A percentile compares a stretch with the other conserved stretches of the same genome.
phyloP scores from a whole-genome alignment of 2,329 filamentous ascomycete genomes.

The Ceratocystis huliohia region DNA sequence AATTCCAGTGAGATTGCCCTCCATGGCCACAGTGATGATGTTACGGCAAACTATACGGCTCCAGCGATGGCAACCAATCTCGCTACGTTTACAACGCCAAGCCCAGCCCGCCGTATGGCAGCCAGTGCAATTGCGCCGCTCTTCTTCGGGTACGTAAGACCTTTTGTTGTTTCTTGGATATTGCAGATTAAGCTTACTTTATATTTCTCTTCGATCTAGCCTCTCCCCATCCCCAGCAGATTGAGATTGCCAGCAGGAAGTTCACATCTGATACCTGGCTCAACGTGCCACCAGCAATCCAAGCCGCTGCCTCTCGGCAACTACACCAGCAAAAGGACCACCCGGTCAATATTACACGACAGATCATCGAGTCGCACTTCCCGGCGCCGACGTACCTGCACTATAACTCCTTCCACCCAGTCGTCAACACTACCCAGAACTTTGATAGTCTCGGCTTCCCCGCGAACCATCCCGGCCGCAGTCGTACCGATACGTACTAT shows the following conservation, averaged over 20 bases:
- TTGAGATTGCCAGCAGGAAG: slow-evolving; percentile 48
- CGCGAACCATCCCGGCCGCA: slow-evolving; percentile 72
- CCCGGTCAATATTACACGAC: slow-evolving; percentile 76
- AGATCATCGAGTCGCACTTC: slow-evolving; percentile 86
- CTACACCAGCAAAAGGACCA: slow-evolving; percentile 89
- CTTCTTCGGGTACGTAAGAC: slow-evolving; percentile 15
- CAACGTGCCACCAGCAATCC: slow-evolving; percentile 67
- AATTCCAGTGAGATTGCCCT: not conserved
- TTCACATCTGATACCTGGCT: slow-evolving; percentile 70
- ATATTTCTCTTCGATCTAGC: slow-evolving; percentile 1
- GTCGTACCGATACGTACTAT: slow-evolving; percentile 88
- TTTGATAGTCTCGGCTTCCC: slow-evolving; percentile 96
- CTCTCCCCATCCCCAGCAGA: slow-evolving; percentile 20
- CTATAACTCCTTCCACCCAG: slow-evolving; percentile 67
- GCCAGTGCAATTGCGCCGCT: not conserved
- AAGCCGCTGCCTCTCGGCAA: slow-evolving; percentile 58
- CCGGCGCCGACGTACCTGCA: slow-evolving; percentile 57
- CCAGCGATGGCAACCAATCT: slow-evolving; percentile 1
- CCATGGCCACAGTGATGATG: slow-evolving; percentile 1
- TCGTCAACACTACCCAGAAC: slow-evolving; percentile 76
- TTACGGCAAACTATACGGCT: slow-evolving; percentile 3
- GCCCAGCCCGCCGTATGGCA: not conserved
- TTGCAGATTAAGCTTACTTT: slow-evolving; percentile 14
- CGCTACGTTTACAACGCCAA: not conserved
- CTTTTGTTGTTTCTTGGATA: not conserved